Evolutionary conservation across 2,329 filamentous ascomycete genomes (phyloP).

Genomic region (Ophiocordyceps robertsii): DNA sequence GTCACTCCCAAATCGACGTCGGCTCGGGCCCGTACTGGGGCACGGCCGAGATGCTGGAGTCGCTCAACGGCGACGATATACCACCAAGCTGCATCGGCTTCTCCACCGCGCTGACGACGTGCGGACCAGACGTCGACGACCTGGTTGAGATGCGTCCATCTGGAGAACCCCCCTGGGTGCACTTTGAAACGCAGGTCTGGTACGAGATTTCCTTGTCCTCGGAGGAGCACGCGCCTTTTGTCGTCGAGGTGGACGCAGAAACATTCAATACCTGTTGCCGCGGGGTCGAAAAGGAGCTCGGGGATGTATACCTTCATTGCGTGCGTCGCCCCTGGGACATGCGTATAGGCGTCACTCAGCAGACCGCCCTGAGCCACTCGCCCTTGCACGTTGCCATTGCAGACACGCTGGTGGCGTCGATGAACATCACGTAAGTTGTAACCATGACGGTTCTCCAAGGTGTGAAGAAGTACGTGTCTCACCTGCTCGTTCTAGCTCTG

Average conservation of each 20-base stretch:
- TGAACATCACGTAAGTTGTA: slow-evolving; percentile 12
- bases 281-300: slow-evolving; percentile 7
- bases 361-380: slow-evolving; percentile 4
- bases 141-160: slow-evolving; percentile 5
- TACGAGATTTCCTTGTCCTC: slow-evolving; percentile 14
- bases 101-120: slow-evolving; percentile 13
- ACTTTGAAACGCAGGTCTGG: slow-evolving; percentile 6
- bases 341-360: slow-evolving; percentile 9
- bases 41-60: slow-evolving; percentile 2
- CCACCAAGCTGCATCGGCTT: slow-evolving; percentile 9
- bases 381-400: slow-evolving; percentile 8
- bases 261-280: slow-evolving; percentile 10
- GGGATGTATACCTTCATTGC: slow-evolving; percentile 15
- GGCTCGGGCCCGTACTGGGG: slow-evolving; percentile 8
- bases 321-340: slow-evolving; percentile 17
- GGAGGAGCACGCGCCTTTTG: slow-evolving; percentile 2
- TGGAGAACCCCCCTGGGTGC: slow-evolving; percentile 8
- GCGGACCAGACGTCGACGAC: slow-evolving; percentile 11
- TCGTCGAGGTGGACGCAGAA: slow-evolving; percentile 14
- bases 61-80: slow-evolving; percentile 3
- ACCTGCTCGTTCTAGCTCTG: slow-evolving; percentile 3
- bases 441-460: not conserved
- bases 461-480: not conserved
- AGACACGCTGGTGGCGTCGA: slow-evolving; percentile 8
- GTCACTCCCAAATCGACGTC: slow-evolving; percentile 7